Conservation (phyloP, 2,329 filamentous ascomycete species). For the Immersiporthe knoxdaviesiana region DNA sequence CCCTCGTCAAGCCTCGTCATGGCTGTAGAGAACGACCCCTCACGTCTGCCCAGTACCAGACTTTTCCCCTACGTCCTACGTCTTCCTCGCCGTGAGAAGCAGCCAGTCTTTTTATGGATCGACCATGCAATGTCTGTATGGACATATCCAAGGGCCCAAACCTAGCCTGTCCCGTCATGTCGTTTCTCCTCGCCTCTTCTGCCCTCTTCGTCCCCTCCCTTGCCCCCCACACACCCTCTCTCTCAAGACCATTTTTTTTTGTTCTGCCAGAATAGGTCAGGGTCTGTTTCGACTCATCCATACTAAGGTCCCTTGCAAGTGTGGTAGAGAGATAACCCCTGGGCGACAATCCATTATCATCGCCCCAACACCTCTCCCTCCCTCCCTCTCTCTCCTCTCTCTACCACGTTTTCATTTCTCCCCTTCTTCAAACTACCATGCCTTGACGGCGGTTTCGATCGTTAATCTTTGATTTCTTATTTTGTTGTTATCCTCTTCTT, state of each 20-base stretch:
- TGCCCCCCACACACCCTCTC: slow-evolving; percentile 31
- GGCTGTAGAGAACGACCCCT: slow-evolving; percentile 15
- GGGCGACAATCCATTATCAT: slow-evolving; percentile 25
- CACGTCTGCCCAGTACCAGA: slow-evolving; percentile 14
- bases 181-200: slow-evolving; percentile 39
- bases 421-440: too few relatives aligned
- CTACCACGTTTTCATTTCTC: too few relatives aligned
- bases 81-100: slow-evolving; percentile 35
- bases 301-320: slow-evolving; percentile 40
- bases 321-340: slow-evolving; percentile 31
- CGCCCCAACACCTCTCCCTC: slow-evolving; percentile 42
- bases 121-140: slow-evolving; percentile 36
- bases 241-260: slow-evolving; percentile 35
- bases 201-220: neutral
- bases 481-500: neutral
- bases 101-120: slow-evolving; percentile 39
- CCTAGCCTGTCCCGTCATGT: slow-evolving; percentile 37
- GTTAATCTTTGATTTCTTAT: slow-evolving; percentile 10
- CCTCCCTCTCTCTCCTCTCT: slow-evolving; percentile 35
- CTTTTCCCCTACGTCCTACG: slow-evolving; percentile 31
- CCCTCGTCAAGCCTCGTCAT: slow-evolving; percentile 19
- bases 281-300: slow-evolving; percentile 51
- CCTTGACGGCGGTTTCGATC: slow-evolving; percentile 33
- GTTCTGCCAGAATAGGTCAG: slow-evolving; percentile 41
- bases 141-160: slow-evolving; percentile 24